Base-by-base conservation (phyloP, 257 asterid species). In the Nicotiana sylvestris region DNA sequence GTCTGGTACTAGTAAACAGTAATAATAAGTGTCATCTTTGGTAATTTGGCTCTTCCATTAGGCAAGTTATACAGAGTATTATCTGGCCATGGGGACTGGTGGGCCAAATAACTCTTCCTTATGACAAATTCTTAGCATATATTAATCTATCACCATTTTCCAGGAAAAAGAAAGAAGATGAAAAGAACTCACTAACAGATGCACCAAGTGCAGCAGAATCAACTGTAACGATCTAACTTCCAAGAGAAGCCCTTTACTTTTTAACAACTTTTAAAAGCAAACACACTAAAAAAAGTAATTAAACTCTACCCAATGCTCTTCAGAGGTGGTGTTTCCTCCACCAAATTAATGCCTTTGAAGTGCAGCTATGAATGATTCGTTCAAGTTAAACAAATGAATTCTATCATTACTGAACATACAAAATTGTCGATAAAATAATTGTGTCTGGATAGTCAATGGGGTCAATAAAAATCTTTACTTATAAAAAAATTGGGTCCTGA, bases 71-170 rank as follows among this genome's bases (percentile, higher is more conserved):
- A 46, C 37, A 13, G 21, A 2, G 37, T 72, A 72, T 29, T 25
- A 25, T 35, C 25, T 12, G 43, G 79, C 39, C 25, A 46, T 25
- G 27, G 2, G 35, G 21, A 60, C 9, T 72, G 78, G 61, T 25
- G 37, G 37, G 15, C 60, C 60, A 46, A 72, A 72, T 11, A 43
- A 6, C 33, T 46, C 33, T 43, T 46, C 49, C 78, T 21, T 72
- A 25, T 13, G 60, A 72, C 78, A 70, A 21, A 57, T 21, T 43
- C 78, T 43, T 43, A 12, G 60, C 21, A 70, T 43, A 46, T 43
- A 70, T 18, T 56, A 43, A 70, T 39, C 37, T 72, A 72, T 72
- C 79, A 25, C 79, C 79, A 74, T 74, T 74, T 74, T 13, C 15
- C 62, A 49, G 39, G 21, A 43, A 70, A 30, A 46, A 6, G 27